A percentile compares a stretch with the other conserved stretches of the same genome.
Evolutionary conservation across 2,329 filamentous ascomycete genomes (phyloP).

Genomic region (Fusarium nisikadoi): DNA sequence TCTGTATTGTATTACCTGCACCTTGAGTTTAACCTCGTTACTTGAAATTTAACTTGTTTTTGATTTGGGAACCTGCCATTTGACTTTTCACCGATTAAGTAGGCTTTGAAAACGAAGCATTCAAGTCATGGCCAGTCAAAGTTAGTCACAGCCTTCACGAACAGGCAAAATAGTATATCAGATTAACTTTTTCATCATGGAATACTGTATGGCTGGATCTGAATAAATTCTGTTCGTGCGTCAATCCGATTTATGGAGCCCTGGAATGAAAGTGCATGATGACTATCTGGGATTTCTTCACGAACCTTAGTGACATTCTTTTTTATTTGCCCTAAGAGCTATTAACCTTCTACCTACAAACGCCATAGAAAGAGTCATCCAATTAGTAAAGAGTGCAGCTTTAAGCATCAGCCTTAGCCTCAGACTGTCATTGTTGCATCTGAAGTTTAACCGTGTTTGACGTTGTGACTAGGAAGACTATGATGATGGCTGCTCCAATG

Average conservation of each 20-base stretch:
- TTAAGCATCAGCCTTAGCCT: rapidly evolving
- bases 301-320: rapidly evolving
- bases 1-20: neutral
- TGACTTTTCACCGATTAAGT: neutral
- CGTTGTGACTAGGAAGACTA: rapidly evolving
- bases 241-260: rapidly evolving
- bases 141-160: rapidly evolving
- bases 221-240: rapidly evolving
- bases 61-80: neutral
- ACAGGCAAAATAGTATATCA: rapidly evolving
- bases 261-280: rapidly evolving
- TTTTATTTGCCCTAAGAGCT: rapidly evolving
- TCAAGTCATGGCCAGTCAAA: neutral
- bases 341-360: rapidly evolving
- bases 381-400: rapidly evolving
- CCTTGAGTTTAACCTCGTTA: rapidly evolving
- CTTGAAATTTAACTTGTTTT: rapidly evolving
- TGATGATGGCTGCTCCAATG: rapidly evolving
- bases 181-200: rapidly evolving
- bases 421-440: rapidly evolving
- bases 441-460: rapidly evolving
- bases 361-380: rapidly evolving
- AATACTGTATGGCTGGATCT: rapidly evolving
- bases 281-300: neutral
- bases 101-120: rapidly evolving